Evolutionary conservation across 23 red algal genomes (phyloP).

Genomic region (Pyropia yezoensis): DNA sequence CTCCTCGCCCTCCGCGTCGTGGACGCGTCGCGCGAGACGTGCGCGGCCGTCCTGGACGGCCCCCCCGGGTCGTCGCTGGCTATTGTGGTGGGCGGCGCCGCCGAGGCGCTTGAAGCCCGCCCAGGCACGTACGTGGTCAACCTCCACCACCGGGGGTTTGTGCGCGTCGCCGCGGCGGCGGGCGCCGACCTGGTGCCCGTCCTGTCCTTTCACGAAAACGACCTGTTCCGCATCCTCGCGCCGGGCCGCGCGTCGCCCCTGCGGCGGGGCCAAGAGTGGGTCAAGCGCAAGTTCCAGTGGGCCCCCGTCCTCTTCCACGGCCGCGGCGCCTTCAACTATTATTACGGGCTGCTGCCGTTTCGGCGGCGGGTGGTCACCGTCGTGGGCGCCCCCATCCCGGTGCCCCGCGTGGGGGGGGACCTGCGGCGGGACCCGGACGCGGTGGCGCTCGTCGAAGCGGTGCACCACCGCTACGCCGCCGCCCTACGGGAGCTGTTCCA

Average conservation of each 20-base stretch:
- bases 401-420: not conserved
- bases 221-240: constrained; percentile 1
- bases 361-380: not conserved
- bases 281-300: not conserved
- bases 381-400: not conserved
- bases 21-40: not conserved
- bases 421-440: not conserved
- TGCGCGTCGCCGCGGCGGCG: not conserved
- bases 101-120: not conserved
- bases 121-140: not conserved
- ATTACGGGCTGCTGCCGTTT: not conserved
- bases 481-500: not conserved
- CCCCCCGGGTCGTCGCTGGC: not conserved
- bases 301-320: constrained; percentile 1
- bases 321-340: constrained; percentile 3
- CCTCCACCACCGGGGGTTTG: not conserved
- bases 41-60: too few relatives aligned
- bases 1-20: constrained; percentile 1
- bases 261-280: not conserved
- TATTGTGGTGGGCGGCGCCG: constrained; percentile 1
- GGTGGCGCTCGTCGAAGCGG: not conserved
- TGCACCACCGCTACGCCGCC: not conserved
- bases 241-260: not conserved
- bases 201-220: constrained; percentile 1
- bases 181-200: constrained; percentile 4